phyloP scores from a whole-genome alignment of 192 early-diverging fungal species.

The Jimgerdemannia flammicorona region DNA sequence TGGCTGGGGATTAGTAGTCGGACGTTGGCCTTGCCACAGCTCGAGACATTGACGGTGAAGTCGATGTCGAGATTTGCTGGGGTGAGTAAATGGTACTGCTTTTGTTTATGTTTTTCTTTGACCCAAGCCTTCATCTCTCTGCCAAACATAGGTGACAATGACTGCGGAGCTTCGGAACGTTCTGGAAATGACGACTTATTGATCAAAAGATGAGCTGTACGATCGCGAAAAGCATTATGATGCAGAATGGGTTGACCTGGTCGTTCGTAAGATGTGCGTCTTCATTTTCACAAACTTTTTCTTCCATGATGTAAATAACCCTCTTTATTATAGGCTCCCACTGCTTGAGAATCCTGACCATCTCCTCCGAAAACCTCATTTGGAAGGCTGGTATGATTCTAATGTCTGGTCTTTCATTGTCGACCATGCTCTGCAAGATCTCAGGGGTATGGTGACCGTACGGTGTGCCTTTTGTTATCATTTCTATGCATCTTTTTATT shows the following conservation, averaged over 20 bases:
- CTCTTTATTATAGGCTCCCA: constrained; percentile 20
- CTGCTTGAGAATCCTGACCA: constrained; percentile 18
- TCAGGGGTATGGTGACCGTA: constrained; percentile 11
- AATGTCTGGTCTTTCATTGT: constrained; percentile 20
- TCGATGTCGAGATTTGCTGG: constrained; percentile 20
- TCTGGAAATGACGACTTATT: constrained; percentile 14
- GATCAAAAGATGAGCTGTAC: constrained; percentile 16
- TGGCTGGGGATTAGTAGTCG: not conserved
- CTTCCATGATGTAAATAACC: constrained; percentile 12
- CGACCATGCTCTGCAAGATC: constrained; percentile 13
- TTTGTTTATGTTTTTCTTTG: constrained; percentile 10
- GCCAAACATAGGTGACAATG: constrained; percentile 18
- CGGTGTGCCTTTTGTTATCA: constrained; percentile 10
- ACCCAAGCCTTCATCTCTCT: constrained; percentile 10
- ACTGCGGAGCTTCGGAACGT: constrained; percentile 12
- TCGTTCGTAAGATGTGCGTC: constrained; percentile 18
- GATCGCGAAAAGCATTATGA: constrained; percentile 13
- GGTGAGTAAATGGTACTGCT: constrained; percentile 12
- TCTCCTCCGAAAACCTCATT: constrained; percentile 13
- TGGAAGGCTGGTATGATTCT: constrained; percentile 15
- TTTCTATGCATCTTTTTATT: constrained; percentile 7
- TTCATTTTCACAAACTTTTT: constrained; percentile 2
- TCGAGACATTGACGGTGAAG: constrained; percentile 6
- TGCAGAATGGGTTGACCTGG: constrained; percentile 17
- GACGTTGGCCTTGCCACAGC: not conserved